Evolutionary conservation across 495 filamentous ascomycete species (phyloP).

Genomic region (Filosporella fistucella): DNA sequence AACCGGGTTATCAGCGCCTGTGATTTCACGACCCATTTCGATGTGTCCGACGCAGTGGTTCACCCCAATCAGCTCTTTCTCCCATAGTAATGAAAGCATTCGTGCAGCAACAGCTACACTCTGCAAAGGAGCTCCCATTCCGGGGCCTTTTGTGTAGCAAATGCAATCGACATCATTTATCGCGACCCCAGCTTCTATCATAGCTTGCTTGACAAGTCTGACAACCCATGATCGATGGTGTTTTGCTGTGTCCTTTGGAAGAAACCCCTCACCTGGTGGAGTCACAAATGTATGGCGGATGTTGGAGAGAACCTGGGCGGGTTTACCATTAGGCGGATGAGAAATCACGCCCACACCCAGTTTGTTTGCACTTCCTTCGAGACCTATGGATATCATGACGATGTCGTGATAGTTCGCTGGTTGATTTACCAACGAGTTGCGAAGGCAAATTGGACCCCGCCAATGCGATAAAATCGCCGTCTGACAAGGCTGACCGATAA

Average conservation of each 20-base stretch:
- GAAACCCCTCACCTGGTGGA: conserved; percentile 89
- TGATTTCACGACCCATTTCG: conserved; percentile 96
- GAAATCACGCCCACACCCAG: conserved; percentile 89
- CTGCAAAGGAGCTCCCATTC: conserved; percentile 95
- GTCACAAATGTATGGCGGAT: conserved; percentile 90
- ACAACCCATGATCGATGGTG: conserved; percentile 89
- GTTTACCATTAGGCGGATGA: conserved; percentile 58
- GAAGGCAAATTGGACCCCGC: too few relatives aligned
- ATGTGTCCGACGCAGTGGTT: conserved; percentile 99
- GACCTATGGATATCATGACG: conserved; percentile 70
- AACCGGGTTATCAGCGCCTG: conserved; percentile 84
- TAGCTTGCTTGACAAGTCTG: conserved; percentile 68
- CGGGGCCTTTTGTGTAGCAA: conserved; percentile 92
- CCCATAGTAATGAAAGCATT: conserved; percentile 79
- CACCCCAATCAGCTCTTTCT: conserved; percentile 81
- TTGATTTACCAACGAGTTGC: too few relatives aligned
- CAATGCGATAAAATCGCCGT: too few relatives aligned
- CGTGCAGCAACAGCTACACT: conserved; percentile 82
- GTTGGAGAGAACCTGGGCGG: conserved; percentile 81
- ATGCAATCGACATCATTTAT: conserved; percentile 77
- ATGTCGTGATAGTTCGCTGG: neutral
- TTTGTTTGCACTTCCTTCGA: conserved; percentile 98
- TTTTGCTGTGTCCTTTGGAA: conserved; percentile 90
- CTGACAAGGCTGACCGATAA: too few relatives aligned
- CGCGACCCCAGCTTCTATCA: conserved; percentile 59